Evolutionary conservation across 495 filamentous ascomycete genomes (phyloP).

Genomic region (Durotheca rogersii): DNA sequence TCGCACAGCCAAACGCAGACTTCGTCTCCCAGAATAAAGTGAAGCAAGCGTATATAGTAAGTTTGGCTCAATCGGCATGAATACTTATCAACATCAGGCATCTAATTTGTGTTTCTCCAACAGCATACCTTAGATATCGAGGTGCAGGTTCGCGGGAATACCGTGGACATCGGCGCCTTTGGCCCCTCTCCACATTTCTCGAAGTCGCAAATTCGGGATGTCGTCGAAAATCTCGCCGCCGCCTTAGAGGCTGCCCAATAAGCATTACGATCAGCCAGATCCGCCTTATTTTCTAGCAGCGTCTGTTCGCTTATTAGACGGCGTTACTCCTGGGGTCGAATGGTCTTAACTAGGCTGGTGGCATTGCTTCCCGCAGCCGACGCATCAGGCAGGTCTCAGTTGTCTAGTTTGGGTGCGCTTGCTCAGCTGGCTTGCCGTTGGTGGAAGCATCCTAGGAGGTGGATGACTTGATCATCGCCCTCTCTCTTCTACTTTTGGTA

Average conservation of each 20-base stretch:
- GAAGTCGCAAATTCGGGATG: conserved; percentile 1
- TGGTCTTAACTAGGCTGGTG: too few species aligned
- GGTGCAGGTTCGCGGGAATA: conserved; percentile 44
- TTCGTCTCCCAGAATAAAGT: conserved; percentile 26
- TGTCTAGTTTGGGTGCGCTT: too few species aligned
- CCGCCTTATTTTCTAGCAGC: neutral
- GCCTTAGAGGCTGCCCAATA: conserved; percentile 13
- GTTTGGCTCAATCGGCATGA: conserved; percentile 8
- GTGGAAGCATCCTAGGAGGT: too few species aligned
- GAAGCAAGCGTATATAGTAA: conserved; percentile 39
- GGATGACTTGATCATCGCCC: neutral
- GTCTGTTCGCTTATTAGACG: too few species aligned
- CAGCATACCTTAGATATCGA: conserved; percentile 60
- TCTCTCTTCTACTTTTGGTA: too few species aligned
- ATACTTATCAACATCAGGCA: conserved; percentile 3
- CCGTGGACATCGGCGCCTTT: conserved; percentile 58
- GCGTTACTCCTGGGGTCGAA: too few species aligned
- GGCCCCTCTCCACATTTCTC: conserved; percentile 29
- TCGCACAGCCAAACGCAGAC: conserved; percentile 4
- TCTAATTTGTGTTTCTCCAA: conserved; percentile 2
- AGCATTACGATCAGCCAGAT: neutral
- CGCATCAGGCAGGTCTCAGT: too few species aligned
- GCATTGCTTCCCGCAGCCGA: too few species aligned
- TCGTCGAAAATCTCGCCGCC: conserved; percentile 13
- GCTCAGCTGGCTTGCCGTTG: too few species aligned